Evolutionary conservation across 2,329 filamentous ascomycete genomes (phyloP).

Genomic region (Thielaviopsis punctulata): DNA sequence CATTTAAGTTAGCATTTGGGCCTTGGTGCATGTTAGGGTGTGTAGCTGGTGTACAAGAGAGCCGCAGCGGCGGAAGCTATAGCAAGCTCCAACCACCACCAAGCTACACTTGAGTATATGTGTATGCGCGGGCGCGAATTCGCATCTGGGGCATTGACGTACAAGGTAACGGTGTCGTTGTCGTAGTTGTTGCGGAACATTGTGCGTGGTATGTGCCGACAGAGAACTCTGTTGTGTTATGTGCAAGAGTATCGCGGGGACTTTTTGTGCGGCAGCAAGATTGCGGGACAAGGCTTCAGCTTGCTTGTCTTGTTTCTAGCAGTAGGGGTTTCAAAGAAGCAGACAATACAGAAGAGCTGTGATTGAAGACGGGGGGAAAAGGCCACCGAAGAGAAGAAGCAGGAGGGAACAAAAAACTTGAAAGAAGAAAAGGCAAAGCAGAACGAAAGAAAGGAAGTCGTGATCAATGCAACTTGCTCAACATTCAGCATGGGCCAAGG

Average conservation of each 20-base stretch:
- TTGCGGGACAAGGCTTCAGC: background rate
- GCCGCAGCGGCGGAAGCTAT: conserved; percentile 3
- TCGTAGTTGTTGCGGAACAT: conserved; percentile 99
- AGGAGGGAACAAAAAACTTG: background rate
- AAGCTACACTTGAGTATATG: background rate
- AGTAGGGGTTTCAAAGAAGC: too few species aligned
- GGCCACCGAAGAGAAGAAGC: background rate
- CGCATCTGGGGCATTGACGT: conserved; percentile 25
- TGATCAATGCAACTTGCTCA: background rate
- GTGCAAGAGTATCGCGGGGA: background rate
- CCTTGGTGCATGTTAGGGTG: conserved; percentile 12
- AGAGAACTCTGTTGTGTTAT: background rate
- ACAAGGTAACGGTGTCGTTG: conserved; percentile 99
- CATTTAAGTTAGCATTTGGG: conserved; percentile 12
- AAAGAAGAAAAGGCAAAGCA: background rate
- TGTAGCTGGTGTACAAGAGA: conserved; percentile 5
- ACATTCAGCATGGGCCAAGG: background rate
- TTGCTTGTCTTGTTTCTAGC: too few species aligned
- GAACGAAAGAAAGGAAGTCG: background rate
- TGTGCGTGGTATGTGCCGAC: conserved; percentile 21
- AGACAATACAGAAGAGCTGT: background rate
- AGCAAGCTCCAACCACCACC: background rate
- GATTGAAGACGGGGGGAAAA: background rate
- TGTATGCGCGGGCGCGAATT: background rate
- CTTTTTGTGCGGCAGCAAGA: background rate